Evolutionary conservation across 768 basidiomycete genomes (phyloP).

Genomic region (Leccinellum rugosiceps): DNA sequence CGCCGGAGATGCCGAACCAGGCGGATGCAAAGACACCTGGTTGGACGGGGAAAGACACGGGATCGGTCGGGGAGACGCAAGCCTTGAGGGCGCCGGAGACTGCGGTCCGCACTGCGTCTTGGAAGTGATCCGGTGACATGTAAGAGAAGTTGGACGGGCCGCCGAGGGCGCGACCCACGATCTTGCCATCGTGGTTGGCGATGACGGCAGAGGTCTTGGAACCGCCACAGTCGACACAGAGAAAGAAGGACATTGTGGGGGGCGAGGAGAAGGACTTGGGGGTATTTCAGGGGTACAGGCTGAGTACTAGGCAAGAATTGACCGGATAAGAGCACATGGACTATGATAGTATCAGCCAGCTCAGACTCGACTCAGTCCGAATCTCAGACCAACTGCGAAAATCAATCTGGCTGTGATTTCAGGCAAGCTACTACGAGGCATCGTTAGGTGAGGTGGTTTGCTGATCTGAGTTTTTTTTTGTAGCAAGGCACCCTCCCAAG

Average conservation of each 20-base stretch:
- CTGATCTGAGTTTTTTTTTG: too few relatives aligned
- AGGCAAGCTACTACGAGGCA: too few relatives aligned
- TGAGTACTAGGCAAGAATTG: too few relatives aligned
- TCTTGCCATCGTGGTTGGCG: conserved; percentile 50
- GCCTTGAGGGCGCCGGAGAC: conserved; percentile 53
- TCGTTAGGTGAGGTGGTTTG: too few relatives aligned
- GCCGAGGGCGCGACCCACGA: conserved; percentile 64
- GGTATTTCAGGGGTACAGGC: too few relatives aligned
- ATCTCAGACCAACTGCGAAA: too few relatives aligned
- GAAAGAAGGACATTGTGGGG: conserved; percentile 53
- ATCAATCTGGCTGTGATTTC: too few relatives aligned
- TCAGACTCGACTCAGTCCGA: too few relatives aligned
- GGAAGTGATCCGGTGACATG: conserved; percentile 62
- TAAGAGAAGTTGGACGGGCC: conserved; percentile 88
- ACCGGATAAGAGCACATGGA: not conserved
- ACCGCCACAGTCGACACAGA: conserved; percentile 87
- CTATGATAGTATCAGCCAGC: too few relatives aligned
- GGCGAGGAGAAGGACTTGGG: not conserved
- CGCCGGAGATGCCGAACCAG: conserved; percentile 83
- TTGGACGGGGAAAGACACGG: conserved; percentile 37
- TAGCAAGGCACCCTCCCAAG: too few relatives aligned
- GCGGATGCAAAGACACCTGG: conserved; percentile 56
- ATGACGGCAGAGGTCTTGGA: conserved; percentile 84
- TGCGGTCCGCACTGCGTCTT: conserved; percentile 47
- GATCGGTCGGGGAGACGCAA: conserved; percentile 36